Base-by-base conservation (phyloP, 257 asterid genomes). In the Solanum pimpinellifolium region DNA sequence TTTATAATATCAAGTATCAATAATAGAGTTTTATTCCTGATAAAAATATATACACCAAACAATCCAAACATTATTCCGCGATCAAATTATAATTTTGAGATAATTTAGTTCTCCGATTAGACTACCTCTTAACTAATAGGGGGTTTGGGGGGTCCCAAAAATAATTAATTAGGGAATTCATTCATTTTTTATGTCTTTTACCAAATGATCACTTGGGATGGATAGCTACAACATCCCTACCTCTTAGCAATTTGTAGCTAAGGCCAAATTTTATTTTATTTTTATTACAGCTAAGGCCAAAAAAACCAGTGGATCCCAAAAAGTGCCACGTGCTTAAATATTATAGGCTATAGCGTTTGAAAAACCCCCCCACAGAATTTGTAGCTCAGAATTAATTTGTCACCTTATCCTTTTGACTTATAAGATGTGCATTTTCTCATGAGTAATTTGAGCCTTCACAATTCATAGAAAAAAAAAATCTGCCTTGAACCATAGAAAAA, bases 71-170 rank as follows among this genome's bases (percentile, higher is more conserved):
- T 59, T n/a, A 23, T 62, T 62, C 4, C 3, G 0, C n/a, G 3
- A 60, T 10, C 3, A 0, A 0, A 9, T 10, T 60, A 60, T 60
- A 60, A 60, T 60, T 21, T 23, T 18, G 4, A 18, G 11, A 56
- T 56, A 56, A 56, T 11, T 56, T 56, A 56, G 11, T 1, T 56
- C 65, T n/a, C n/a, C n/a, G n/a, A n/a, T n/a, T n/a, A n/a, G n/a
- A 56, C 65, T 56, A 56, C 65, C 65, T 56, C 65, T 56, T 0
- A 56, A 18, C 4, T 56, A 56, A 15, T 56, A 56, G 35, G 0
- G 5, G 35, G 1, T 10, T 39, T 1, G 1, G 11, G 18, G 56
- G 56, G 95, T 60, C 93, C 93, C 31, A 88, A 90, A 93, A 90
- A 84, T 80, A 52, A 52, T 52, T 52, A 35, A 78, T 18, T 9